phyloP scores from a whole-genome alignment of 2,329 filamentous ascomycete genomes.

The Penicillium rolfsii region DNA sequence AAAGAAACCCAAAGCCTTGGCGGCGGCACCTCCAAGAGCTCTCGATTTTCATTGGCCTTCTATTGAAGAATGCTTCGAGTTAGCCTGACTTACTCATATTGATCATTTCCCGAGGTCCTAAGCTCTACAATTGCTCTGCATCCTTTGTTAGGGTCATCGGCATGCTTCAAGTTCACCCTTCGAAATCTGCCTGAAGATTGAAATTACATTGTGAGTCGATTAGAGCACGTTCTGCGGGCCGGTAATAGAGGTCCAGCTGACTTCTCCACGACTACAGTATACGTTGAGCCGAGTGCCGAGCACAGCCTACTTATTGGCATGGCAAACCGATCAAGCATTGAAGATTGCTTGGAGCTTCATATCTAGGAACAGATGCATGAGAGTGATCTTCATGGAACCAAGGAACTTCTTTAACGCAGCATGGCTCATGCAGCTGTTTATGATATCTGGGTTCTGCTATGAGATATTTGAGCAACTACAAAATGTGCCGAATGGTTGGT shows the following conservation, averaged over 20 bases:
- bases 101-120: neutral
- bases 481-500: constrained; percentile 41
- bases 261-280: neutral
- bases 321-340: neutral
- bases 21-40: neutral
- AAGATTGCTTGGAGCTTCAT: neutral
- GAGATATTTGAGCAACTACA: constrained; percentile 36
- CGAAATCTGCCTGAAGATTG: neutral
- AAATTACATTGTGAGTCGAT: neutral
- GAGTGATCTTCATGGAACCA: constrained; percentile 5
- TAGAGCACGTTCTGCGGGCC: neutral
- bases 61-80: neutral
- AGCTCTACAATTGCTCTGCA: neutral
- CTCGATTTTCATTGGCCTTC: neutral
- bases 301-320: neutral
- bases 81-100: neutral
- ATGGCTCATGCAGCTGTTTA: constrained; percentile 5
- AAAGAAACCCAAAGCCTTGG: neutral
- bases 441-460: constrained; percentile 16
- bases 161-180: neutral
- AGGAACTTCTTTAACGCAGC: constrained; percentile 11
- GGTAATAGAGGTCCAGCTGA: neutral
- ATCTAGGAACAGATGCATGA: neutral
- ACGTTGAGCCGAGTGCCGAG: neutral
- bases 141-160: neutral